These are phyloP conservation scores for Claviceps maximensis DNA, from an alignment of 2,329 filamentous ascomycete species.

Conservation along the genomic window DNA sequence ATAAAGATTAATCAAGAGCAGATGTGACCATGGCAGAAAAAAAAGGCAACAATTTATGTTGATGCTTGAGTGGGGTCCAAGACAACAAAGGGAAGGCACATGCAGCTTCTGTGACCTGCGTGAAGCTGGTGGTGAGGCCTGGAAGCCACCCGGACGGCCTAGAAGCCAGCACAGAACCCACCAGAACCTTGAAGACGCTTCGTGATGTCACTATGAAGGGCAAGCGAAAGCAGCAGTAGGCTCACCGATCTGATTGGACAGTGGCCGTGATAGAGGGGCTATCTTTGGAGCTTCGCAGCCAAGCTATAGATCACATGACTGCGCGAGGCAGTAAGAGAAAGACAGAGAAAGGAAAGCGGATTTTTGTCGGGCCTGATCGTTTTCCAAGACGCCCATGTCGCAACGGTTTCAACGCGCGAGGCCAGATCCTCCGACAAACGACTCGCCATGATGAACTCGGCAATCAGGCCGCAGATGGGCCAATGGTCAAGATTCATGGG, in stretches of 20 bases:
- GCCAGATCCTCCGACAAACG: slow-evolving; percentile 7
- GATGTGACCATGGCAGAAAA: no score
- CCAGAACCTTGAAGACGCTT: slow-evolving; percentile 18
- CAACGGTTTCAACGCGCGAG: not conserved
- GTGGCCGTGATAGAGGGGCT: not conserved
- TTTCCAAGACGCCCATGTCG: slow-evolving; percentile 5
- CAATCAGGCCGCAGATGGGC: slow-evolving; percentile 21
- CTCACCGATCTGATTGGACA: slow-evolving; percentile 10
- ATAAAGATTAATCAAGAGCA: not conserved
- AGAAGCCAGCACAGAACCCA: slow-evolving; percentile 18
- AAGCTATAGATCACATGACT: slow-evolving; percentile 14
- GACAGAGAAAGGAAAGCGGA: not conserved
- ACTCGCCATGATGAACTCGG: slow-evolving; percentile 24
- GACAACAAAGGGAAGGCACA: not conserved
- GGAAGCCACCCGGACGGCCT: slow-evolving; percentile 10
- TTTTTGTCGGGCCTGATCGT: slow-evolving; percentile 6
- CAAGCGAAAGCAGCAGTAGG: slow-evolving; percentile 10
- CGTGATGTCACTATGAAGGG: slow-evolving; percentile 21
- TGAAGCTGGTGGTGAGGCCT: slow-evolving; percentile 5
- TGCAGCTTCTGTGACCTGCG: not conserved
- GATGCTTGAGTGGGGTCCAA: not conserved
- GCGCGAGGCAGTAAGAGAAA: slow-evolving; percentile 1
- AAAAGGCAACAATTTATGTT: not conserved
- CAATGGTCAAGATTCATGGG: slow-evolving; percentile 29
- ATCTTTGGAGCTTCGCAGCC: not conserved